Evolutionary conservation across 1,284 basidiomycete genomes (phyloP), one percentile per base, ranked within the genome.

Genomic region (Ceratorhiza oryzae-sativae): DNA sequence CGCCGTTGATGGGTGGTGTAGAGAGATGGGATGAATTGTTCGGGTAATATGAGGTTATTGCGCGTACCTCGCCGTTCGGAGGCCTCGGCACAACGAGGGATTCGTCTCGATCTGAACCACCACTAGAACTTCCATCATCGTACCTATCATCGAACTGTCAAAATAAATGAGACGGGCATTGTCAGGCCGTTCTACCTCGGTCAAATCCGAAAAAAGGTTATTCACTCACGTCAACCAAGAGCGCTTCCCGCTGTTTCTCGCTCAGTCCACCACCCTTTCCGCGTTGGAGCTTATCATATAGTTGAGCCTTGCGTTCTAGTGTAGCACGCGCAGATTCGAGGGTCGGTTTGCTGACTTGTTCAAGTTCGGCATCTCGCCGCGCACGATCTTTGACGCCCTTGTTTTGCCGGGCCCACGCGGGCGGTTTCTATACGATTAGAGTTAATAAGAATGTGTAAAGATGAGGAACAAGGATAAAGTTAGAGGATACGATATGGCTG

Each of bases 211-310:
- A n/a, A 45, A n/a, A 79, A 49, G 10, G 2, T 1, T 12, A 60
- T 41, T 4, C 45, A 79, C 91, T 79, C 80, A 95, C 95, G 80
- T 98, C 95, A 4, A 98, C 92, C 62, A 94, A 82, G 10, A 93
- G 81, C 23, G 86, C 83, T 53, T 88, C 88, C 73, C 88, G 88
- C 77, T 97, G 91, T 73, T 87, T 88, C 65, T 95, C 91, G 32
- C 79, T 88, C 77, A 97, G 77, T 0, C 93, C 93, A 0, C 88
- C 93, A 8, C 87, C 88, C 80, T 93, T 91, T 6, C 96, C 96
- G 74, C 88, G 88, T 76, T 84, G 81, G 39, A 97, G 80, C 77
- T 93, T 89, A 4, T 94, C 90, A 77, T 97, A 97, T 72, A 91
- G 87, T 78, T 86, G 86, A 4, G 93, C 89, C 79, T 97, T 97